Evolutionary conservation across 2,329 filamentous ascomycete genomes (phyloP), one percentile per base, ranked within the genome.

Genomic region (Bimuria novae-zelandiae): DNA sequence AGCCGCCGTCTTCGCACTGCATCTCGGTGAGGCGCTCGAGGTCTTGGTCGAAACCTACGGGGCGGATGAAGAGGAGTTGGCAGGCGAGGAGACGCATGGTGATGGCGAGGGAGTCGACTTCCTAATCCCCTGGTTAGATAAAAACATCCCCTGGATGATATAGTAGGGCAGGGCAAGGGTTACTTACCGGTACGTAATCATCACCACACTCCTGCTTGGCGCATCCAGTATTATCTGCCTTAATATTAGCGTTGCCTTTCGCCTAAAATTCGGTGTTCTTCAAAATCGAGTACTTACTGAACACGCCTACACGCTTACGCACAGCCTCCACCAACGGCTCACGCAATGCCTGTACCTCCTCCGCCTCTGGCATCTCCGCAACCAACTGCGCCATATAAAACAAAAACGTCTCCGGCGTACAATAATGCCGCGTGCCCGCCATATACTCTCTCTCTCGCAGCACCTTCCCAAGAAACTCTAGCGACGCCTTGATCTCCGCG

Each of bases 1-100:
- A 76, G 4, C 73, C 62, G 0, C 72, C 72, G 51, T 75, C 73
- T 17, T 64, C 57, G 23, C 60, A 59, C 49, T 76, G 72, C 25
- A 71, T 25, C 8, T 47, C 52, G 11, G 63, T 51, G 17, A 76
- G 57, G 27, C 51, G 52, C 7, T 50, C 8, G 4, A 60, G 7
- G 49, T 60, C 57, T 11, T 30, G 29, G 8, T 44, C 41, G 17
- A 32, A 32, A 27, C 27, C 41, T 7, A 42, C 54, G 19, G 59
- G 62, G 49, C 51, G 49, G 27, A 68, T 40, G 21, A 51, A 60
- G 33, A 70, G 23, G 17, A 60, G 53, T 19, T 68, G 51, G 37
- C 71, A 73, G 3, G 62, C 62, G 12, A 68, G 30, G 10, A 72
- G 56, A 3, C 71, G 63, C 57, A 68, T 60, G 3, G 64, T 62